Conservation (phyloP, 345 rosid species). For the Zanthoxylum bungeanum region DNA sequence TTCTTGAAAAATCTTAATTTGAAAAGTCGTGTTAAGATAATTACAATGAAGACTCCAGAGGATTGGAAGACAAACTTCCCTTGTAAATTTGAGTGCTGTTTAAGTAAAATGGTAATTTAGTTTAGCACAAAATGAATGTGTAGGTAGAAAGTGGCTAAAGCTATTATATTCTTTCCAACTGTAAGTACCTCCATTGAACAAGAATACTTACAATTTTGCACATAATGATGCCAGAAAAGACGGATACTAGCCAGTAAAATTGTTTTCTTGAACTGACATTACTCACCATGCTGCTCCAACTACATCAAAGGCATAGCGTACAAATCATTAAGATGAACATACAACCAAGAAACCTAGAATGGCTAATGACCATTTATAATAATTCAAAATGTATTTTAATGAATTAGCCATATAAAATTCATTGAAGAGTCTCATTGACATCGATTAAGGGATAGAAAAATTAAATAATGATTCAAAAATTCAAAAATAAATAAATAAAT, state of each 20-base stretch:
- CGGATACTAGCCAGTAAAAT: constrained; percentile 30
- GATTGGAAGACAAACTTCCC: too few species aligned
- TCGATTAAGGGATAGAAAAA: too few species aligned
- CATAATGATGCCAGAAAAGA: constrained; percentile 42
- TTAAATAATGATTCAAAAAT: too few species aligned
- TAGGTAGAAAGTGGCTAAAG: background rate
- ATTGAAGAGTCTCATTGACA: too few species aligned
- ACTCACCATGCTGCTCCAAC: constrained; percentile 23
- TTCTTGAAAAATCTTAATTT: too few species aligned
- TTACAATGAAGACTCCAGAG: too few species aligned
- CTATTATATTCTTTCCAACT: too few species aligned
- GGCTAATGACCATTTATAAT: background rate
- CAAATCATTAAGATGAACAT: background rate
- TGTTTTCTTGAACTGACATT: constrained; percentile 22
- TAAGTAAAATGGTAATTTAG: background rate
- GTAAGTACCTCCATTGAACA: background rate
- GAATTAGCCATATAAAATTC: background rate
- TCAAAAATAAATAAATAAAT: too few species aligned
- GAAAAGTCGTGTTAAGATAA: too few species aligned
- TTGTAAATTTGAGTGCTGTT: background rate
- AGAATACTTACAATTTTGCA: constrained; percentile 44
- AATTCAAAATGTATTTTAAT: background rate
- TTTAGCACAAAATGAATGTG: background rate
- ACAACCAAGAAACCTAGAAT: background rate
- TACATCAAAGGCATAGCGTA: background rate